These are phyloP conservation scores for Fusarium oxysporum DNA, from an alignment of 2,329 filamentous ascomycete genomes.

Conservation along the genomic window DNA sequence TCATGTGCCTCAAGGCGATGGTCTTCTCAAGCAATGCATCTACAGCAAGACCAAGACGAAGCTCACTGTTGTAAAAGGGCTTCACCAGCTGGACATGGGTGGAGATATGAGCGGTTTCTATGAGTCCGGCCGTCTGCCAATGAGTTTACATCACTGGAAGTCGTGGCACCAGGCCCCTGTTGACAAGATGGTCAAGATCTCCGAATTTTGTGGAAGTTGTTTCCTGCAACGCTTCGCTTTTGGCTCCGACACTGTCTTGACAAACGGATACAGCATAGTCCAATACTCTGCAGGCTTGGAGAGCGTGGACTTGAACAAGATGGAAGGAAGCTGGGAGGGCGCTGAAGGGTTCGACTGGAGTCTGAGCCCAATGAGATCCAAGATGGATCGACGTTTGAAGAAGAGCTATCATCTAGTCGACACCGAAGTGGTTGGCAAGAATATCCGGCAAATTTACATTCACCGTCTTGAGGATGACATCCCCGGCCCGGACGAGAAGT, in stretches of 20 bases:
- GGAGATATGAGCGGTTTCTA: constrained; percentile 70
- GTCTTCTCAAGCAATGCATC: constrained; percentile 68
- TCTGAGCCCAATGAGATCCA: constrained; percentile 62
- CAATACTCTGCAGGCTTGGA: constrained; percentile 58
- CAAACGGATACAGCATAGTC: constrained; percentile 69
- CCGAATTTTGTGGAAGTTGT: constrained; percentile 67
- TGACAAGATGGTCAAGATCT: constrained; percentile 61
- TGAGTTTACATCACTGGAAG: constrained; percentile 73
- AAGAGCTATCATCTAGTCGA: constrained; percentile 63
- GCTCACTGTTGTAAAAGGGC: constrained; percentile 65
- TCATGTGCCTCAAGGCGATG: constrained; percentile 59
- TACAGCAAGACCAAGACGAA: constrained; percentile 64
- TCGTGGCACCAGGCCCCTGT: constrained; percentile 67
- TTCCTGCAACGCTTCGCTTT: constrained; percentile 68
- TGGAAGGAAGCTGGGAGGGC: constrained; percentile 67
- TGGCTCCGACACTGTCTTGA: constrained; percentile 60
- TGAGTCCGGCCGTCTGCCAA: constrained; percentile 64
- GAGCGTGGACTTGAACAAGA: constrained; percentile 56
- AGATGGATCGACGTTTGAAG: constrained; percentile 56
- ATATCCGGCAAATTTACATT: constrained; percentile 67
- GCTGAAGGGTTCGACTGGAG: constrained; percentile 63
- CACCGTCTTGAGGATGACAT: constrained; percentile 53
- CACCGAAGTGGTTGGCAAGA: constrained; percentile 55
- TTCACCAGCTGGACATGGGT: constrained; percentile 68
- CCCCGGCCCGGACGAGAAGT: constrained; percentile 51